Conservation (phyloP, 2,329 filamentous ascomycete genomes). For the Verticillium isaacii region DNA sequence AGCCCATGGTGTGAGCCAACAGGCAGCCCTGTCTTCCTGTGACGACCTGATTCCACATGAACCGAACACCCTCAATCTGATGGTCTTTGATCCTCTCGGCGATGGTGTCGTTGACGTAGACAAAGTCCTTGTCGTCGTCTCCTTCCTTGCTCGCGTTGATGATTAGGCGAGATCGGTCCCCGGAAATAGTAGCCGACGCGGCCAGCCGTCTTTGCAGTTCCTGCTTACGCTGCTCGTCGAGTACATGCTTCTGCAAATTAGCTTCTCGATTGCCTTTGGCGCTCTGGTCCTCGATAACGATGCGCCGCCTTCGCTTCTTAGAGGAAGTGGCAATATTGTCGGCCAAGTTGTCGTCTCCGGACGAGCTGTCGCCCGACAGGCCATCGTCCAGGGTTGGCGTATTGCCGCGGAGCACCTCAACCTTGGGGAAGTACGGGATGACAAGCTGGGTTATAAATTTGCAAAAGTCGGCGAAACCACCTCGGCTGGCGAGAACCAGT, state of each 20-base stretch:
- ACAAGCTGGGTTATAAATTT: constrained; percentile 16
- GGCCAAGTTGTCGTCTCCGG: constrained; percentile 11
- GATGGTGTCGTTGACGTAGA: constrained; percentile 62
- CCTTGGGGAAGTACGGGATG: constrained; percentile 6
- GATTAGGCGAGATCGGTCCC: constrained; percentile 47
- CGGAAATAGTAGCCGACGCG: constrained; percentile 34
- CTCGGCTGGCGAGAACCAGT: constrained; percentile 17
- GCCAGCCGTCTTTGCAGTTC: constrained; percentile 42
- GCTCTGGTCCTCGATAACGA: constrained; percentile 39
- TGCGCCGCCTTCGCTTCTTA: constrained; percentile 39
- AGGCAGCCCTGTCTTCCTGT: constrained; percentile 69
- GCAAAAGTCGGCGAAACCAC: constrained; percentile 22
- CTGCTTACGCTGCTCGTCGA: constrained; percentile 47
- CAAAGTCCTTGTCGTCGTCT: constrained; percentile 51
- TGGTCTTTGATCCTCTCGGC: constrained; percentile 67
- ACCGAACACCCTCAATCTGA: constrained; percentile 76
- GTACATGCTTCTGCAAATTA: constrained; percentile 40
- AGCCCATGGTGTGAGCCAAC: constrained; percentile 84
- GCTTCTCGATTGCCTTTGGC: constrained; percentile 50
- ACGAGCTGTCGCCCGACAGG: constrained; percentile 9
- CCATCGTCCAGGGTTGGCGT: neutral
- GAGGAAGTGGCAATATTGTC: constrained; percentile 22
- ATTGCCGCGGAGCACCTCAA: constrained; percentile 2
- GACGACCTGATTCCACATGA: constrained; percentile 84
- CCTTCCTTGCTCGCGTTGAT: constrained; percentile 64